Evolutionary conservation across 2,329 filamentous ascomycete genomes (phyloP), one percentile per base, ranked within the genome.

Genomic region (Alternaria incomplexa): DNA sequence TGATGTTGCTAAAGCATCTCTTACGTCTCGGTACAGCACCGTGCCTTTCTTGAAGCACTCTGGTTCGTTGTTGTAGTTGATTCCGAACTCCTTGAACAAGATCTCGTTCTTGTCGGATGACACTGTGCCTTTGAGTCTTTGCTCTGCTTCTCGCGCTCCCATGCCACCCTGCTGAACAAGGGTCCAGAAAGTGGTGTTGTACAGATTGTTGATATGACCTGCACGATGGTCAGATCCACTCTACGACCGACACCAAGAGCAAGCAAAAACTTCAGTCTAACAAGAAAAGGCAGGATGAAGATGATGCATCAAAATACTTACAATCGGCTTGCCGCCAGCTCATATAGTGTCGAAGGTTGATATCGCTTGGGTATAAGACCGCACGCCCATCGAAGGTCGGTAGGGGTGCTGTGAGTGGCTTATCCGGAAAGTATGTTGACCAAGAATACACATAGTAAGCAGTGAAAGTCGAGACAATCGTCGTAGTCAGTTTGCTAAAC

Each of bases 121-220:
- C 1, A 96, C 81, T 0, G 93, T 96, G 4, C 95, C 94, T 2
- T 92, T 90, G 47, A 99, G 86, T 62, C 88, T 87, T 74, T 91
- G 87, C 77, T 98, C 95, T 0, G 96, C 96, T 62, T 93, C 91
- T 54, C 89, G 90, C 28, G 89, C 87, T 56, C 87, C 89, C 83
- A 96, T 86, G 0, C 90, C 91, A 3, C 92, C 94, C 51, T 88
- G 83, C 67, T 93, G 88, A 22, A 98, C 91, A 73, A 99, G 84
- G 1, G 90, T 85, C 96, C 96, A 99, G 79, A 98, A 98, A 0
- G 93, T 93, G 0, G 96, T 99, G 78, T 99, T 99, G 81, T 97
- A 99, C 5, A 99, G 87, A 75, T 99, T 99, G 80, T 99, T 99
- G 73, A 99, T 97, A 78, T 99, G 96, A 69, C 92, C 92, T 95